Evolutionary conservation across 129 eudicot genomes (phyloP).

Genomic region (Flaveria robusta): DNA sequence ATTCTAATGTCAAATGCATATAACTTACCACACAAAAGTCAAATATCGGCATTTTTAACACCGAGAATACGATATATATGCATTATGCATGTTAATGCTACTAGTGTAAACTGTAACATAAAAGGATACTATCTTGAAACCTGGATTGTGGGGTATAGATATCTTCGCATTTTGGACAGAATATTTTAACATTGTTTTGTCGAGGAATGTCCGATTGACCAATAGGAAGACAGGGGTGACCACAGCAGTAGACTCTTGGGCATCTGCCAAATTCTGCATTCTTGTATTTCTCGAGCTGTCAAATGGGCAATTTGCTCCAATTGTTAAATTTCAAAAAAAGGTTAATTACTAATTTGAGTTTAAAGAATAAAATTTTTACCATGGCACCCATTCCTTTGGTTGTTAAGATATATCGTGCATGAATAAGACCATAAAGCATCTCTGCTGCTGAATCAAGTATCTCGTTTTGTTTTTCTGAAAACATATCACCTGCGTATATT

Average conservation of each 20-base stretch:
- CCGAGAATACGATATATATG: background rate
- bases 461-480: slow-evolving; percentile 87
- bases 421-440: slow-evolving; percentile 93
- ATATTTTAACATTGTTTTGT: slow-evolving; percentile 71
- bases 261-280: slow-evolving; percentile 91
- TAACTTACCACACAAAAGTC: slow-evolving; percentile 5
- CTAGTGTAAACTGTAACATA: background rate
- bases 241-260: slow-evolving; percentile 89
- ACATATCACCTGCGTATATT: slow-evolving; percentile 67
- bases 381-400: slow-evolving; percentile 90
- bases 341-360: background rate
- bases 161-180: slow-evolving; percentile 91
- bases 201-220: slow-evolving; percentile 89
- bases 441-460: slow-evolving; percentile 89
- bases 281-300: slow-evolving; percentile 87
- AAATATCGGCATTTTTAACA: background rate
- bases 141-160: slow-evolving; percentile 80
- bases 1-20: background rate
- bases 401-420: slow-evolving; percentile 88
- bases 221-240: slow-evolving; percentile 92
- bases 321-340: slow-evolving; percentile 17
- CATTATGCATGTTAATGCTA: background rate
- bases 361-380: slow-evolving; percentile 46
- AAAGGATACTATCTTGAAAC: slow-evolving; percentile 97
- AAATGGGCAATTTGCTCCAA: slow-evolving; percentile 20